A percentile compares a stretch with the other conserved stretches of the same genome.
These are phyloP conservation scores for Hypericum androsaemum DNA, from an alignment of 345 rosid species.

Conservation along the genomic window DNA sequence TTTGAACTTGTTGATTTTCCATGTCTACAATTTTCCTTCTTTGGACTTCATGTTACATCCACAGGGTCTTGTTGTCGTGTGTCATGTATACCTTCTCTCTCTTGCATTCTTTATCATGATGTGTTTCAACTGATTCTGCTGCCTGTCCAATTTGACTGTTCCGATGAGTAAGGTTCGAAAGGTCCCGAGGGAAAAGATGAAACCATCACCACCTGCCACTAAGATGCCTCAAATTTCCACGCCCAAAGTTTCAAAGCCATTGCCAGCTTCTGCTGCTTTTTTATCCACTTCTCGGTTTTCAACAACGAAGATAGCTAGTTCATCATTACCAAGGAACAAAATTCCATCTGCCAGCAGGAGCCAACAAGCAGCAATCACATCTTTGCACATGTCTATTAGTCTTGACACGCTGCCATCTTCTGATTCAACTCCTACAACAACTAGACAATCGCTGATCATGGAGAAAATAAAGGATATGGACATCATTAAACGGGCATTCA, in stretches of 20 bases:
- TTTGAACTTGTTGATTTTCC: neutral
- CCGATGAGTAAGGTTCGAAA: conserved; percentile 26
- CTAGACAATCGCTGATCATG: conserved; percentile 65
- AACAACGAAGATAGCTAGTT: conserved; percentile 25
- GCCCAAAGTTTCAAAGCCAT: conserved; percentile 46
- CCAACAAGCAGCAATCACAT: conserved; percentile 59
- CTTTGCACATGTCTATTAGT: conserved; percentile 63
- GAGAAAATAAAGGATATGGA: conserved; percentile 97
- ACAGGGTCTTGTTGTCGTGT: too few relatives aligned
- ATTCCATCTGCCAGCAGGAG: conserved; percentile 20
- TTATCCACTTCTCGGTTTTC: conserved; percentile 30
- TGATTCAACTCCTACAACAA: conserved; percentile 27
- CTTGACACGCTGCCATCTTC: conserved; percentile 32
- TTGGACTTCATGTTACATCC: too few relatives aligned
- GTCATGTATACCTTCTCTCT: too few relatives aligned
- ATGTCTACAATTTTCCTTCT: neutral
- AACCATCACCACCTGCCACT: conserved; percentile 22
- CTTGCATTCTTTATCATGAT: conserved; percentile 3
- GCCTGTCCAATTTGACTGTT: conserved; percentile 25
- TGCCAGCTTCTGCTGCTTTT: conserved; percentile 23
- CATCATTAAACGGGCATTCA: conserved; percentile 74
- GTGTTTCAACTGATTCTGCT: conserved; percentile 5
- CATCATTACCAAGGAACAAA: conserved; percentile 29
- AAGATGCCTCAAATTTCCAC: conserved; percentile 38
- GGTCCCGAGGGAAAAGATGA: conserved; percentile 23